These are phyloP conservation scores for Funneliformis geosporum DNA, from an alignment of 192 early-diverging fungal species.

Conservation along the genomic window DNA sequence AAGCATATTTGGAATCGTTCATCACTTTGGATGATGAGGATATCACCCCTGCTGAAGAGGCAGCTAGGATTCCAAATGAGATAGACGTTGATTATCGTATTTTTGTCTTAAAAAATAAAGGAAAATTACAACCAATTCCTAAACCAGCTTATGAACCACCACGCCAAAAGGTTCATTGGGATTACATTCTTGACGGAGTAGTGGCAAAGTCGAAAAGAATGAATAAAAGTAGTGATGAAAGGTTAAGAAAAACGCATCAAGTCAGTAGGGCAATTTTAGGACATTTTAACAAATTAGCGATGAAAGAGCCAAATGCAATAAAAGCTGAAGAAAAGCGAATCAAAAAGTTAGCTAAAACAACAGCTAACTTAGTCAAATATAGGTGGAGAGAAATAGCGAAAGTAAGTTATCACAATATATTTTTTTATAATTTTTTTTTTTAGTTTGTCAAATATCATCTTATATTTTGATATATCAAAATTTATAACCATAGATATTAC, in stretches of 20 bases:
- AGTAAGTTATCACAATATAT: slow-evolving; percentile 35
- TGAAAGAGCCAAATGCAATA: slow-evolving; percentile 51
- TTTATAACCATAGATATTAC: slow-evolving; percentile 15
- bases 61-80: slow-evolving; percentile 43
- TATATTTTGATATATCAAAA: slow-evolving; percentile 31
- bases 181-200: slow-evolving; percentile 49
- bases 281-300: slow-evolving; percentile 59
- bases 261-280: slow-evolving; percentile 53
- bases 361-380: slow-evolving; percentile 63
- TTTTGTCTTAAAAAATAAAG: slow-evolving; percentile 42
- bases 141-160: slow-evolving; percentile 44
- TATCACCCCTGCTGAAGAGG: slow-evolving; percentile 48
- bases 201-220: slow-evolving; percentile 42
- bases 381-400: slow-evolving; percentile 77
- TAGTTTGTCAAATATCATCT: slow-evolving; percentile 45
- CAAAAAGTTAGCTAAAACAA: slow-evolving; percentile 63
- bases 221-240: slow-evolving; percentile 44
- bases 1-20: slow-evolving; percentile 55
- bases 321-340: slow-evolving; percentile 48
- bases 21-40: slow-evolving; percentile 65
- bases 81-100: slow-evolving; percentile 48
- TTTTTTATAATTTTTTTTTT: not conserved
- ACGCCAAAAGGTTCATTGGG: slow-evolving; percentile 43
- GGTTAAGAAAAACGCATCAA: slow-evolving; percentile 46
- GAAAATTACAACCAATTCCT: slow-evolving; percentile 42